Evolutionary conservation across 2,329 filamentous ascomycete species (phyloP).

Genomic region (Phialocephala subalpina): DNA sequence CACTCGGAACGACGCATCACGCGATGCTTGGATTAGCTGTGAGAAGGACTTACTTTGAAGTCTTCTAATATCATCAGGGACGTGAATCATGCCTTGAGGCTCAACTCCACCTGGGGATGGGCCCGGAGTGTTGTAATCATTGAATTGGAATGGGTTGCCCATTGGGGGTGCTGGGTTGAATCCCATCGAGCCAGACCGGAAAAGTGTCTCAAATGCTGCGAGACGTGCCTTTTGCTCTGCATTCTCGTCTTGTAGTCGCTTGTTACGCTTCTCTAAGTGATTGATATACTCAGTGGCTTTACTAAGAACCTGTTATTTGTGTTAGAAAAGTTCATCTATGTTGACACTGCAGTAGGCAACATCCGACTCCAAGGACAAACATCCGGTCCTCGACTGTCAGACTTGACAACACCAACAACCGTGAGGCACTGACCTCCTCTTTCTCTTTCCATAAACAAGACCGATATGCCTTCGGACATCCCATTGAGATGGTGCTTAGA

Average conservation of each 20-base stretch:
- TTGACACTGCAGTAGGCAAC: not conserved
- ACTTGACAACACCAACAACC: not conserved
- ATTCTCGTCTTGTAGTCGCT: slow-evolving; percentile 83
- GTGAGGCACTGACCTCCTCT: not conserved
- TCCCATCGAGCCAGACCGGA: slow-evolving; percentile 76
- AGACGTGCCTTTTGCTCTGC: slow-evolving; percentile 79
- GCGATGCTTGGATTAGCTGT: not conserved
- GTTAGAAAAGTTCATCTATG: slow-evolving; percentile 16
- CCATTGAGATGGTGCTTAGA: not conserved
- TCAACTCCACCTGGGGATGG: slow-evolving; percentile 44
- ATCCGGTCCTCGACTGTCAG: not conserved
- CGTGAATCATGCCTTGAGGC: slow-evolving; percentile 67
- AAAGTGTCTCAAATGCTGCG: slow-evolving; percentile 78
- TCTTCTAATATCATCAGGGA: slow-evolving; percentile 68
- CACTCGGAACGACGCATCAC: not conserved
- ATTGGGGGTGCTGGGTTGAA: slow-evolving; percentile 61
- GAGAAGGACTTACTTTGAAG: slow-evolving; percentile 29
- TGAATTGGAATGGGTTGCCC: slow-evolving; percentile 44
- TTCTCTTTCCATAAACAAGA: not conserved
- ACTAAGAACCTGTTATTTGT: slow-evolving; percentile 64
- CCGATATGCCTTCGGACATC: not conserved
- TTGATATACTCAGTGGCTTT: slow-evolving; percentile 97
- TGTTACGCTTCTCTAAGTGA: slow-evolving; percentile 91
- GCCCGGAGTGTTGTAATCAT: slow-evolving; percentile 41
- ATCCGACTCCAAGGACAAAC: not conserved